Conservation (phyloP, 2,329 filamentous ascomycete species). For the Xylaria sp. region DNA sequence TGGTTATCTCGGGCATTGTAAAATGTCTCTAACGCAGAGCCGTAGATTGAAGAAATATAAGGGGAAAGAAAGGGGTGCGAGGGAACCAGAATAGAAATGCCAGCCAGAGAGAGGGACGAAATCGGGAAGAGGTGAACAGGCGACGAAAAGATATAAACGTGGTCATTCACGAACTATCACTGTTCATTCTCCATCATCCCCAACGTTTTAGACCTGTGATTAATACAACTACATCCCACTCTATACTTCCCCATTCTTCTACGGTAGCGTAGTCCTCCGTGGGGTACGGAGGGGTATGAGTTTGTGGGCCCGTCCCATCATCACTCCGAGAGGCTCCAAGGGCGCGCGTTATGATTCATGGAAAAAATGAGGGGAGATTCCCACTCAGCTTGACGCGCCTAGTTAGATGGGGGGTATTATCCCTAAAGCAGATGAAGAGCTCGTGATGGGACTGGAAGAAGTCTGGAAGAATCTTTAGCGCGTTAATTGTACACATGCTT, state of each 20-base stretch:
- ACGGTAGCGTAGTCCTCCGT: slow-evolving; percentile 32
- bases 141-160: neutral
- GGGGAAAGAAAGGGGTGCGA: neutral
- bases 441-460: slow-evolving; percentile 10
- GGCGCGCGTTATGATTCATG: slow-evolving; percentile 37
- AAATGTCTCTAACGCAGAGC: neutral
- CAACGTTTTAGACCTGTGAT: slow-evolving; percentile 13
- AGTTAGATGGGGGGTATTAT: slow-evolving; percentile 8
- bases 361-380: slow-evolving; percentile 34
- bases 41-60: neutral
- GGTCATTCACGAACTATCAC: slow-evolving; percentile 6
- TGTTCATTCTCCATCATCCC: slow-evolving; percentile 1
- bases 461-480: neutral
- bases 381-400: slow-evolving; percentile 8
- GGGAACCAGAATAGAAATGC: neutral
- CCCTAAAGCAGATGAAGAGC: neutral
- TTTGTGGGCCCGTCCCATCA: slow-evolving; percentile 36
- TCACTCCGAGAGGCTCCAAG: slow-evolving; percentile 30
- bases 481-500: neutral
- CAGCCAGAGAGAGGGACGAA: neutral
- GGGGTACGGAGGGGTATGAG: slow-evolving; percentile 30
- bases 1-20: slow-evolving; percentile 70
- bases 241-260: slow-evolving; percentile 10
- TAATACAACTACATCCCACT: slow-evolving; percentile 25
- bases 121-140: neutral